Evolutionary conservation across 257 asterid genomes (phyloP).

Genomic region (Forsythia viridissima): DNA sequence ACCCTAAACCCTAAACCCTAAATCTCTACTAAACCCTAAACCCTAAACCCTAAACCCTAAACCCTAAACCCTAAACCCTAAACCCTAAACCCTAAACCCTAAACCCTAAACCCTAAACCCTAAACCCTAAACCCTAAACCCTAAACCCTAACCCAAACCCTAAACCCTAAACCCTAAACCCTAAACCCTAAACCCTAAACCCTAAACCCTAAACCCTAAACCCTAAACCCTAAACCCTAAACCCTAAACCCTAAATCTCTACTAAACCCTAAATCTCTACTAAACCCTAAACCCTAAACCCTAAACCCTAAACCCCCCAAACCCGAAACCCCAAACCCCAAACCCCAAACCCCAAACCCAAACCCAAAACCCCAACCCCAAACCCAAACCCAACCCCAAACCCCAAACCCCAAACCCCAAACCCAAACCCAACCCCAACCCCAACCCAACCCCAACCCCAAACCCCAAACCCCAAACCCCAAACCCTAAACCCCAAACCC

Average conservation of each 20-base stretch:
- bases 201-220: too few relatives aligned
- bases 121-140: conserved; percentile 21
- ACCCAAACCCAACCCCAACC: too few relatives aligned
- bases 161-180: too few relatives aligned
- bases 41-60: conserved; percentile 25
- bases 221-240: too few relatives aligned
- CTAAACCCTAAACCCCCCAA: conserved; percentile 27
- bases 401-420: conserved; percentile 21
- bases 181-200: too few relatives aligned
- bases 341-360: conserved; percentile 23
- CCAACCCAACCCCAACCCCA: too few relatives aligned
- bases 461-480: conserved; percentile 23
- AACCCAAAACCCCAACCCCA: conserved; percentile 14
- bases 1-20: neutral
- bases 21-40: conserved; percentile 13
- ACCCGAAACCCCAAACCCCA: conserved; percentile 21
- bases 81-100: conserved; percentile 20
- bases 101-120: conserved; percentile 24
- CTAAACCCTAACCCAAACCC: conserved; percentile 23
- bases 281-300: conserved; percentile 29
- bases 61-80: conserved; percentile 19
- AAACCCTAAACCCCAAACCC: conserved; percentile 12
- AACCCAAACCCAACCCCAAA: conserved; percentile 13
- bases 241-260: too few relatives aligned
- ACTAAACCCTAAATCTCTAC: neutral